Percentiles rank a stretch among this genome's conserved stretches.
Conservation (phyloP, 1,139 yeast genomes). For the Chernovozyma aurita region DNA sequence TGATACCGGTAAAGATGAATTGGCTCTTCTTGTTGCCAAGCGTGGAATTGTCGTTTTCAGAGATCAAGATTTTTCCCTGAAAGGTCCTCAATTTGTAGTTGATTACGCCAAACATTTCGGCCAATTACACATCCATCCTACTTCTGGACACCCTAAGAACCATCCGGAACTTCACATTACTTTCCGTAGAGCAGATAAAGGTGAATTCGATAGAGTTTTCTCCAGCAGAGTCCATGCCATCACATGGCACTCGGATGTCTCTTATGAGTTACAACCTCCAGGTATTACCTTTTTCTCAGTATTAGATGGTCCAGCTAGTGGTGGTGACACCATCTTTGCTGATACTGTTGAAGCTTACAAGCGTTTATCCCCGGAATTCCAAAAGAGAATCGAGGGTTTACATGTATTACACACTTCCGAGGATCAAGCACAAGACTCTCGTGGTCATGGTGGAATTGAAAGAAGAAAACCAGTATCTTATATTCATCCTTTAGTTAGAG, state of each 20-base stretch:
- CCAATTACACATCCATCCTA: slow-evolving; percentile 30
- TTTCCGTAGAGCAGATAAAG: slow-evolving; percentile 20
- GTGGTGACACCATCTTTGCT: slow-evolving; percentile 73
- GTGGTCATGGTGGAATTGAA: slow-evolving; percentile 36
- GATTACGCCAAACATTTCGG: slow-evolving; percentile 28
- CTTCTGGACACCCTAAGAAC: slow-evolving; percentile 28
- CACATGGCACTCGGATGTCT: slow-evolving; percentile 11
- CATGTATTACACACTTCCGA: slow-evolving; percentile 65
- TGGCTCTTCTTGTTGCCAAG: slow-evolving; percentile 28
- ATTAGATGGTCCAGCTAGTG: slow-evolving; percentile 57
- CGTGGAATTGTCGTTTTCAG: slow-evolving; percentile 31
- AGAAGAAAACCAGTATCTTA: slow-evolving; percentile 40
- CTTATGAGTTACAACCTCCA: slow-evolving; percentile 32
- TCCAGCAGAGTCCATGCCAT: slow-evolving; percentile 17
- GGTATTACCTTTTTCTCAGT: slow-evolving; percentile 38
- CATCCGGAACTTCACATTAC: slow-evolving; percentile 26
- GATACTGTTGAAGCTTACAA: slow-evolving; percentile 66
- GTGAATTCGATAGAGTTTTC: slow-evolving; percentile 29
- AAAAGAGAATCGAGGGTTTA: slow-evolving; percentile 50
- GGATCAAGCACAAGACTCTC: slow-evolving; percentile 57
- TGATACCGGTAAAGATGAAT: slow-evolving; percentile 40
- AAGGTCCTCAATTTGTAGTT: slow-evolving; percentile 29
- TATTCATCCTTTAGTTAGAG: slow-evolving; percentile 54
- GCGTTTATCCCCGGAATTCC: slow-evolving; percentile 58
- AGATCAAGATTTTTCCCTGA: slow-evolving; percentile 24